Base-by-base conservation (phyloP, 768 basidiomycete species). In the Termitomyces sp. region DNA sequence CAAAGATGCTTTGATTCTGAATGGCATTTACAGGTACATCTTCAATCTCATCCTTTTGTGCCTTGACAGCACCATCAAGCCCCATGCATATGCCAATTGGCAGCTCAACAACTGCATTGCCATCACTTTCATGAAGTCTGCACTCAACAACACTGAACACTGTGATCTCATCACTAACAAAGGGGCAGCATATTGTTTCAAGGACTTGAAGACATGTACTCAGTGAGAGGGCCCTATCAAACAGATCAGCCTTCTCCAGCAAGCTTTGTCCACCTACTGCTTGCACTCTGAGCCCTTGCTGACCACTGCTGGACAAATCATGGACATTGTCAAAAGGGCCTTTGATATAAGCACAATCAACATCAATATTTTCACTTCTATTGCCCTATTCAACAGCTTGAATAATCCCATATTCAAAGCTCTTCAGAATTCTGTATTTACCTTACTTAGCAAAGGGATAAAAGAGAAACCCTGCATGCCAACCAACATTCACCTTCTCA, bases 391-490 rank as follows among this genome's bases (percentile, higher is more conserved):
- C n/a, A 39, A 48, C 45, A 45, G 42, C 18, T 37, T 57, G n/a
- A 57, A 57, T 6, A 8, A 52, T 18, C 43, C 24, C 5, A 5
- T 14, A 1, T 57, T 57, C 14, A 20, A 57, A 6, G 1, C 40
- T 2, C 34, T 56, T 12, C 55, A 56, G n/a, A 24, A 30, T 9
- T 22, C 43, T 26, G 45, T 49, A 20, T 57, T 44, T 42, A 52
- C 36, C 26, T 13, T 52, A 2, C 51, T 51, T 8, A 27, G 36
- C 51, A 52, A n/a, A 8, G 27, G 61, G 0, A 59, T 58, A 1
- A 53, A 30, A 3, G 46, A 45, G 0, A 34, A 36, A 5, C 64
- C 64, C 2, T 68, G 58, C 40, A 61, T 50, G 9, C 57, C 55
- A 14, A 33, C 30, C 5, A 24, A 55, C 13, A 59, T 57, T 10